Base-by-base conservation (phyloP, 1,284 basidiomycete genomes). In the Omphalotus olearius region DNA sequence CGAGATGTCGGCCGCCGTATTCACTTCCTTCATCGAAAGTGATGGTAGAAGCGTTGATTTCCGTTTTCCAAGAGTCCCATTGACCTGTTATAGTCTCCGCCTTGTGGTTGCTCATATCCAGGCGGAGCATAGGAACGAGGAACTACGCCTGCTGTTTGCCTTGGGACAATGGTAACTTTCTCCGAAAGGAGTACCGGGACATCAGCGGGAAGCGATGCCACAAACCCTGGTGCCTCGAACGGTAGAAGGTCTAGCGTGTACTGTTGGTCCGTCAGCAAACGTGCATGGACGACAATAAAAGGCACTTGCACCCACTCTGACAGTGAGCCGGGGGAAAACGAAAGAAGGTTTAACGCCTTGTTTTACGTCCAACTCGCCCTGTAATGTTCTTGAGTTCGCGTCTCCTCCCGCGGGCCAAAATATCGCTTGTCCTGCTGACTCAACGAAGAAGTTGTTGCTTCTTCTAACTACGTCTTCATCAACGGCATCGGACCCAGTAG, bases 41-140 rank as follows among this genome's bases (percentile, higher is more conserved):
- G 41, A 4, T 26, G n/a, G 26, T 25, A 26, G 16, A 71, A 57
- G 9, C 76, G 66, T 57, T 80, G 78, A 59, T 82, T 80, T 16
- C 79, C 78, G 56, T 79, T 81, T 60, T 81, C 79, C 57, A 81
- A 62, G 36, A 75, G 72, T 10, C 78, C 78, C 33, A 78, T 64
- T 6, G 74, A 70, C 35, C 70, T 74, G 57, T 78, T 80, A 60
- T 78, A 82, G 60, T 82, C 72, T 18, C 66, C 69, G 40, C 64
- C 68, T 35, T 67, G 60, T 14, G 69, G 66, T 37, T 67, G 70
- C 38, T 69, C 69, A 56, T 82, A 83, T 20, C 75, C 76, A 11
- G 78, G 79, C 3, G 80, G 81, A 2, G 76, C 75, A 56, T 74
- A 74, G n/a, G 79, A 78, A 23, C 66, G 67, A 17, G 70, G 67